phyloP scores from a whole-genome alignment of 1,284 basidiomycete species.

The Sanghuangporus baumii region DNA sequence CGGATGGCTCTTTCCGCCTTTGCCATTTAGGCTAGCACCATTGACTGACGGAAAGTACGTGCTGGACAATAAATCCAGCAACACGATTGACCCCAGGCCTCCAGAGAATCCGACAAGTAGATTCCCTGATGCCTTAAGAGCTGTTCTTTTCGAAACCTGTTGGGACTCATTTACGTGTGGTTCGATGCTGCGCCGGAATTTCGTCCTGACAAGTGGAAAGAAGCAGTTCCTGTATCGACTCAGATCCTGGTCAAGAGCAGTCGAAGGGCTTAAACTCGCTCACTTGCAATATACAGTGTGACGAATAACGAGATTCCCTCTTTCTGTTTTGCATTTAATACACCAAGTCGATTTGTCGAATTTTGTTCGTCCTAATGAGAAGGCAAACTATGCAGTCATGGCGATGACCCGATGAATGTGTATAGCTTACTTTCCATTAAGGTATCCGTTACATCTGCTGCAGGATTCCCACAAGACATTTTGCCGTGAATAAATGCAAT shows the following conservation, averaged over 20 bases:
- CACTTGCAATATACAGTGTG: slow-evolving; percentile 83
- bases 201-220: slow-evolving; percentile 49
- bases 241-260: neutral
- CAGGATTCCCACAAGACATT: slow-evolving; percentile 22
- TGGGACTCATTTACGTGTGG: slow-evolving; percentile 49
- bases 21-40: slow-evolving; percentile 24
- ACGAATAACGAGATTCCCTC: slow-evolving; percentile 65
- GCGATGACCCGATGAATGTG: neutral
- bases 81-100: slow-evolving; percentile 64
- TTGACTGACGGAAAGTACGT: slow-evolving; percentile 46
- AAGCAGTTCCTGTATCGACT: slow-evolving; percentile 56
- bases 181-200: slow-evolving; percentile 65
- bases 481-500: neutral
- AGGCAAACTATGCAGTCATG: neutral
- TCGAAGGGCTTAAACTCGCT: neutral
- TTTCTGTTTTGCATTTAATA: slow-evolving; percentile 61
- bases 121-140: slow-evolving; percentile 59
- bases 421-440: slow-evolving; percentile 20
- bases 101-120: slow-evolving; percentile 67
- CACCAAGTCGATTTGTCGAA: slow-evolving; percentile 62
- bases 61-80: slow-evolving; percentile 61
- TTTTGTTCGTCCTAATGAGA: slow-evolving; percentile 46
- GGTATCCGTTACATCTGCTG: slow-evolving; percentile 8
- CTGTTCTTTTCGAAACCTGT: slow-evolving; percentile 43
- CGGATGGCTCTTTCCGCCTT: slow-evolving; percentile 62